These are phyloP conservation scores for Odontarrhena argentea DNA, from an alignment of 345 rosid species.

Conservation along the genomic window DNA sequence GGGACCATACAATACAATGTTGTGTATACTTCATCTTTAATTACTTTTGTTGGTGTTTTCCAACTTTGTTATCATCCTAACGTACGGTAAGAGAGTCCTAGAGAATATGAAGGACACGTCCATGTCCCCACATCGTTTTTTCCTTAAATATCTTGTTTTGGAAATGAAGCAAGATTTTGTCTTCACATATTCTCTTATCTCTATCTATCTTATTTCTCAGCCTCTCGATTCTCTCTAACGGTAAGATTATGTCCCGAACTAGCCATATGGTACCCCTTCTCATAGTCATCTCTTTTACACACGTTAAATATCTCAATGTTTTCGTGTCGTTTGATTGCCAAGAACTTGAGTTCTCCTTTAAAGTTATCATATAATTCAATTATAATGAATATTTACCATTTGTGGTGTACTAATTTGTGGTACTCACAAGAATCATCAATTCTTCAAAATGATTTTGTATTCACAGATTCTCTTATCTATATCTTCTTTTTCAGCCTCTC, in stretches of 20 bases:
- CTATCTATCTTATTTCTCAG: constrained; percentile 29
- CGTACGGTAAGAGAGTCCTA: constrained; percentile 26
- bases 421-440: not conserved
- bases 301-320: constrained; percentile 14
- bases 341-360: not conserved
- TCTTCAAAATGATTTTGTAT: not conserved
- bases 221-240: constrained; percentile 36
- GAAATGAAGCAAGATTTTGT: constrained; percentile 18
- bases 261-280: constrained; percentile 14
- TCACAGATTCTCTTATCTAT: too few relatives aligned
- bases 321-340: constrained; percentile 11
- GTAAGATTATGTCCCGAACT: constrained; percentile 13
- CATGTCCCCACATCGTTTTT: not conserved
- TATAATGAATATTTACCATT: not conserved
- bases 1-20: constrained; percentile 18
- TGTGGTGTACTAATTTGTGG: not conserved
- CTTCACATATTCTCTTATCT: constrained; percentile 7
- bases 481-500: too few relatives aligned
- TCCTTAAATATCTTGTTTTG: constrained; percentile 14
- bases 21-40: constrained; percentile 15
- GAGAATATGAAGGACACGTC: constrained; percentile 37
- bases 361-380: not conserved
- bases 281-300: constrained; percentile 12
- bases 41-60: constrained; percentile 1
- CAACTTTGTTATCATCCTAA: not conserved